Conservation (phyloP, 192 early-diverging fungal species). For the Coemansia sp. region DNA sequence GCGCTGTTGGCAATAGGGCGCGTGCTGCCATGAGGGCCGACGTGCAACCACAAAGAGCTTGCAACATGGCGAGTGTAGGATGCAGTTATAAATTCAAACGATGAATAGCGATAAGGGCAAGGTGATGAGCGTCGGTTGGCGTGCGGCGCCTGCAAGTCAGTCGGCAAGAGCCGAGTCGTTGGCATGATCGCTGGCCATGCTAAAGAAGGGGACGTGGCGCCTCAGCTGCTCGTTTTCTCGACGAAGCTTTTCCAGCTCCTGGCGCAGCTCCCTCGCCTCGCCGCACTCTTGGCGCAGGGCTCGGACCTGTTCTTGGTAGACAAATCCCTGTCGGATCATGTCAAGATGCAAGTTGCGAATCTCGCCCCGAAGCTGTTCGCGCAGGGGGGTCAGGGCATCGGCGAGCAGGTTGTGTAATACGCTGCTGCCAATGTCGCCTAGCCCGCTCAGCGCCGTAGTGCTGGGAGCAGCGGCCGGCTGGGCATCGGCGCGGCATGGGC, state of each 20-base stretch:
- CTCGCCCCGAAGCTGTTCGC: constrained; percentile 48
- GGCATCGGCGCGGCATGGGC: neutral
- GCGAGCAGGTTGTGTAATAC: constrained; percentile 43
- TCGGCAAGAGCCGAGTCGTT: neutral
- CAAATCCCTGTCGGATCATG: constrained; percentile 46
- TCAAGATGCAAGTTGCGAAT: constrained; percentile 55
- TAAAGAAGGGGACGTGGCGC: constrained; percentile 39
- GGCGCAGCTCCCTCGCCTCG: constrained; percentile 31
- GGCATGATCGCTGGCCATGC: neutral
- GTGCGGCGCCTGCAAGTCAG: neutral
- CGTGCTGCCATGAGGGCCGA: neutral
- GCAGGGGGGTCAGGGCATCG: constrained; percentile 42
- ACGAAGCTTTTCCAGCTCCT: constrained; percentile 45
- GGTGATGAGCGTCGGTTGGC: too few species aligned
- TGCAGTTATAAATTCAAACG: too few species aligned
- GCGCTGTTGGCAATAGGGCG: neutral
- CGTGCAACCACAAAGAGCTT: neutral
- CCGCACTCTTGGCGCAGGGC: constrained; percentile 34
- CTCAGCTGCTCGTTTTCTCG: constrained; percentile 48
- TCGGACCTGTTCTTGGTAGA: constrained; percentile 45
- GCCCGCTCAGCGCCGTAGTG: neutral
- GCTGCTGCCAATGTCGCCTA: constrained; percentile 28
- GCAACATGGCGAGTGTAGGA: neutral
- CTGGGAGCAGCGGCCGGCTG: neutral
- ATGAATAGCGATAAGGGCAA: too few species aligned